phyloP scores from a whole-genome alignment of 306 rosid genomes.

The Amphicarpaea edgeworthii region DNA sequence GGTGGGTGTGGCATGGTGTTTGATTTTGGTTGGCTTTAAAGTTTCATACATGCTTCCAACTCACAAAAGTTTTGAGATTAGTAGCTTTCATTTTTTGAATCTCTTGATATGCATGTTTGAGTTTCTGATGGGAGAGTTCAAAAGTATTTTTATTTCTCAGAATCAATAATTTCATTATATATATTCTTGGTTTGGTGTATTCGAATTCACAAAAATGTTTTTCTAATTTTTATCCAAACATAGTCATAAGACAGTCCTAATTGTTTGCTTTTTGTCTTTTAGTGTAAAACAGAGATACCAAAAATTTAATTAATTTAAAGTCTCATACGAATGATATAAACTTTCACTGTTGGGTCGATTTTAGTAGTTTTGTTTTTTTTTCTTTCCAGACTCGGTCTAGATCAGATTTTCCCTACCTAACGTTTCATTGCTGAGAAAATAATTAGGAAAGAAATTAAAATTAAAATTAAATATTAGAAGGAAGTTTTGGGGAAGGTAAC shows the following conservation, averaged over 20 bases:
- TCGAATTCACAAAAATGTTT: background rate
- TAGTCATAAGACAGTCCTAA: background rate
- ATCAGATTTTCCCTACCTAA: background rate
- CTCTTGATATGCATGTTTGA: background rate
- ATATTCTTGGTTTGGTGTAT: background rate
- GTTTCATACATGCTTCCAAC: background rate
- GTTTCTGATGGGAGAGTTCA: background rate
- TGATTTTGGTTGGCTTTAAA: slow-evolving; percentile 1
- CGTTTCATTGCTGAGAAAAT: background rate
- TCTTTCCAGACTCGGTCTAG: too few relatives aligned
- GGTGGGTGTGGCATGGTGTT: background rate
- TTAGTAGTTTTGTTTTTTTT: background rate
- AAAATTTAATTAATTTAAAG: background rate
- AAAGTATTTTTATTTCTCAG: background rate
- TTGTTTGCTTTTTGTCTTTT: background rate
- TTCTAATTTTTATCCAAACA: background rate
- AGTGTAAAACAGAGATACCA: background rate
- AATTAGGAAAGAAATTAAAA: background rate
- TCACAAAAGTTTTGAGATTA: background rate
- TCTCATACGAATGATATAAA: background rate
- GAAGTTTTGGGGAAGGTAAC: slow-evolving; percentile 5
- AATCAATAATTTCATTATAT: background rate
- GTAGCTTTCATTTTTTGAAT: background rate
- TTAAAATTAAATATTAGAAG: background rate
- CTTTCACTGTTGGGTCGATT: background rate